phyloP scores from a whole-genome alignment of 2,329 filamentous ascomycete genomes.

The Colletotrichum navitas region DNA sequence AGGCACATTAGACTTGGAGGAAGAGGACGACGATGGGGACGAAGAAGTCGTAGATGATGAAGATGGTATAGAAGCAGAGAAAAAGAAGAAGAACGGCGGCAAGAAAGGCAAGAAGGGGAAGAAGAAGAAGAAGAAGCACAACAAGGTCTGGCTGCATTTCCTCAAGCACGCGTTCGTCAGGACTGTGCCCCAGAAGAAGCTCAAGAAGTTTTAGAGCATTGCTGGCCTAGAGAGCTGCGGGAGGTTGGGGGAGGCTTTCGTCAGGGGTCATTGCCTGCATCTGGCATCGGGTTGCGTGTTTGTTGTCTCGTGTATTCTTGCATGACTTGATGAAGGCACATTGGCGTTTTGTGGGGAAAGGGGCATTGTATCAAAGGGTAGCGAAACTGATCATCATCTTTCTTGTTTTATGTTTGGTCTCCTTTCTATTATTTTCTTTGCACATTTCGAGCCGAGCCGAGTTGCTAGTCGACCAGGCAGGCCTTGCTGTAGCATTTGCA shows the following conservation, averaged over 20 bases:
- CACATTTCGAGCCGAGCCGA: not conserved
- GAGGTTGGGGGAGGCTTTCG: not conserved
- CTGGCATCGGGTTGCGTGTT: conserved; percentile 4
- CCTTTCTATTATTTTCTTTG: not conserved
- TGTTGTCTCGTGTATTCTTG: not conserved
- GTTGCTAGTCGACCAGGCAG: not conserved
- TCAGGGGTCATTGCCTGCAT: not conserved
- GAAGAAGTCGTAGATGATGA: conserved; percentile 46
- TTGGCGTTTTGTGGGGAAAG: conserved; percentile 22
- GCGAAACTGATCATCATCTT: conserved; percentile 13
- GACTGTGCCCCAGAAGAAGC: conserved; percentile 74
- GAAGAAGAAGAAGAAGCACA: conserved; percentile 66
- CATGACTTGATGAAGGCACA: conserved; percentile 21
- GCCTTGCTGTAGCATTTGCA: not conserved
- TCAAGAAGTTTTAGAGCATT: conserved; percentile 59
- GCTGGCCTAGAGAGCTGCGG: not conserved
- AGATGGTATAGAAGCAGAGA: conserved; percentile 53
- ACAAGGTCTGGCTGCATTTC: conserved; percentile 83
- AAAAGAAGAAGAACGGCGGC: conserved; percentile 60
- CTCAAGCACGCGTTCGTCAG: conserved; percentile 83
- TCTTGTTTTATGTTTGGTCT: not conserved
- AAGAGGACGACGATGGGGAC: conserved; percentile 47
- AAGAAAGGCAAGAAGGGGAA: conserved; percentile 56
- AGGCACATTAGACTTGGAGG: conserved; percentile 46
- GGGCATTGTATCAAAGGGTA: conserved; percentile 20